Evolutionary conservation across 2,329 filamentous ascomycete genomes (phyloP).

Genomic region (Phaeosphaeriaceae sp.): DNA sequence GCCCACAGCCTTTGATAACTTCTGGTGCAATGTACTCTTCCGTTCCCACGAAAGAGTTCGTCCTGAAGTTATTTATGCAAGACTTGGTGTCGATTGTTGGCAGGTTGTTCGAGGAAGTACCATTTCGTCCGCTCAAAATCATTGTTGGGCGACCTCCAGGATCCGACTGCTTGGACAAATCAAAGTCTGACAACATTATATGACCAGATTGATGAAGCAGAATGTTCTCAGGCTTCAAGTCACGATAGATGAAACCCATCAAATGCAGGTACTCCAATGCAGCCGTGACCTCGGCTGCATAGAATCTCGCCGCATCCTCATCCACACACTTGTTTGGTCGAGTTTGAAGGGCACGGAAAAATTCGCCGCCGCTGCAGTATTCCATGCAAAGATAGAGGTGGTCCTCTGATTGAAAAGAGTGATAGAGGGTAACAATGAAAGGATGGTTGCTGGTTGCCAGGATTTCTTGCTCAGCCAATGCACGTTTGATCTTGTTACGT

Average conservation of each 20-base stretch:
- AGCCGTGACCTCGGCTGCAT: slow-evolving; percentile 95
- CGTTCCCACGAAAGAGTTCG: slow-evolving; percentile 97
- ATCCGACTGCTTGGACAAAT: slow-evolving; percentile 96
- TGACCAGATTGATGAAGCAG: slow-evolving; percentile 98
- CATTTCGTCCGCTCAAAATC: slow-evolving; percentile 81
- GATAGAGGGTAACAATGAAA: slow-evolving; percentile 97
- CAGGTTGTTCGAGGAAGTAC: slow-evolving; percentile 82
- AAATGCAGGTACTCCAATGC: slow-evolving; percentile 95
- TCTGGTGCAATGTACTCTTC: slow-evolving; percentile 99
- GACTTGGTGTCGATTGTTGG: slow-evolving; percentile 99
- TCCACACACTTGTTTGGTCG: slow-evolving; percentile 96
- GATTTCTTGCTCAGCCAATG: slow-evolving; percentile 96
- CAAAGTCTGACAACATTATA: slow-evolving; percentile 99
- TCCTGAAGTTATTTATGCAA: slow-evolving; percentile 97
- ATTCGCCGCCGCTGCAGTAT: slow-evolving; percentile 98
- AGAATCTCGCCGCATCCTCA: slow-evolving; percentile 96
- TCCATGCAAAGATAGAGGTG: slow-evolving; percentile 99
- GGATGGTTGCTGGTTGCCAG: slow-evolving; percentile 98
- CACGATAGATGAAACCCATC: slow-evolving; percentile 99
- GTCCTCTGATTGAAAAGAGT: slow-evolving; percentile 98
- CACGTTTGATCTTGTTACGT: slow-evolving; percentile 99
- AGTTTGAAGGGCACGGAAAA: slow-evolving; percentile 96
- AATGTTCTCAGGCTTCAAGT: slow-evolving; percentile 97
- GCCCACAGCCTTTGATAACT: slow-evolving; percentile 97
- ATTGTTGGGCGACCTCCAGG: slow-evolving; percentile 95